phyloP scores from a whole-genome alignment of 345 rosid species.

The Erodium maritimum region DNA sequence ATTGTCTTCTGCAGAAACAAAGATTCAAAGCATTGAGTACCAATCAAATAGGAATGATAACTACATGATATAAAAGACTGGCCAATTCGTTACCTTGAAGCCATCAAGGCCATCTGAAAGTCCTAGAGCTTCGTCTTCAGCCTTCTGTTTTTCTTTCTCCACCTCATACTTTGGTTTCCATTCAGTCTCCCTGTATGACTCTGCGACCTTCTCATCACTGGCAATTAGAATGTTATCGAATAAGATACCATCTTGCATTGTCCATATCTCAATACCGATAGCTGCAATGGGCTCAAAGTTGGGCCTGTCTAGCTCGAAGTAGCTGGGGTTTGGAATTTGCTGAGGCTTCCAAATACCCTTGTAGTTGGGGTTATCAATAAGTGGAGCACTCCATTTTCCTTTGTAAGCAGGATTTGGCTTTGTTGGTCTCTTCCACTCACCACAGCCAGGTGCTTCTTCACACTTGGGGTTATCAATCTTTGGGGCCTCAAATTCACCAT shows the following conservation, averaged over 20 bases:
- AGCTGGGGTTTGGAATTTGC: slow-evolving; percentile 67
- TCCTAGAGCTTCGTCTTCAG: slow-evolving; percentile 50
- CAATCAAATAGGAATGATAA: not conserved
- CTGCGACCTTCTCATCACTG: slow-evolving; percentile 52
- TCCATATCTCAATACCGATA: slow-evolving; percentile 83
- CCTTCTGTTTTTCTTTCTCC: slow-evolving; percentile 72
- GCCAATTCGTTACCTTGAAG: slow-evolving; percentile 24
- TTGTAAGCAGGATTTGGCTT: slow-evolving; percentile 77
- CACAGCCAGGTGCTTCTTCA: slow-evolving; percentile 69
- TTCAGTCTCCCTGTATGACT: slow-evolving; percentile 25
- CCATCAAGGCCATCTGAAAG: slow-evolving; percentile 33
- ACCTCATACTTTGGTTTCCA: slow-evolving; percentile 64
- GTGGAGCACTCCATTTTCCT: slow-evolving; percentile 76
- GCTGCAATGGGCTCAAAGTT: slow-evolving; percentile 74
- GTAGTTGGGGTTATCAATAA: slow-evolving; percentile 71
- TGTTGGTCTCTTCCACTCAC: slow-evolving; percentile 80
- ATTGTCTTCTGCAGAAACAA: not conserved
- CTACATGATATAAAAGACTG: not conserved
- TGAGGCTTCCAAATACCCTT: slow-evolving; percentile 83
- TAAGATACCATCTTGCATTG: slow-evolving; percentile 83
- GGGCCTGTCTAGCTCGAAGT: slow-evolving; percentile 64
- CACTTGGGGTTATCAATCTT: slow-evolving; percentile 77
- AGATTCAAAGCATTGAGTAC: not conserved
- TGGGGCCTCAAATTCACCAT: slow-evolving; percentile 88
- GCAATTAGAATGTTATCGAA: slow-evolving; percentile 70